These are phyloP conservation scores for Globisporangium orthogonon DNA, from an alignment of 352 stramenopile species.

Conservation along the genomic window DNA sequence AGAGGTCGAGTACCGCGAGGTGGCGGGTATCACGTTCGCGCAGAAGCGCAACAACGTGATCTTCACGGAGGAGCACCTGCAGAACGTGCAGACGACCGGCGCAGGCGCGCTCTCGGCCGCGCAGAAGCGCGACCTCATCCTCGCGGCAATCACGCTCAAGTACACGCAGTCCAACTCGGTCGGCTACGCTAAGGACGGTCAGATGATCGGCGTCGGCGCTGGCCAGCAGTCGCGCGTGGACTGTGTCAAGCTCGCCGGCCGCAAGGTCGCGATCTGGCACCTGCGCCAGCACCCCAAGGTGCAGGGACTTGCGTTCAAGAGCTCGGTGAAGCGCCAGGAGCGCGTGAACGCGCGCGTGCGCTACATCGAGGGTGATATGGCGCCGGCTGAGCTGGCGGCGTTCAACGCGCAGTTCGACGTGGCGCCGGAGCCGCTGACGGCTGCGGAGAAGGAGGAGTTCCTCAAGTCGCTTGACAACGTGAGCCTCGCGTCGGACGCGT, in stretches of 20 bases:
- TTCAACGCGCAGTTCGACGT: constrained; percentile 96
- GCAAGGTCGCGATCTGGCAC: constrained; percentile 98
- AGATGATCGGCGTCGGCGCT: constrained; percentile 99
- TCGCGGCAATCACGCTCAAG: constrained; percentile 99
- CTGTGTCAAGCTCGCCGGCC: constrained; percentile 98
- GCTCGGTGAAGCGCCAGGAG: constrained; percentile 97
- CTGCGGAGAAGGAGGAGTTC: constrained; percentile 94
- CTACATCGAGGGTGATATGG: constrained; percentile 99
- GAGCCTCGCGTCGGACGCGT: constrained; percentile 97
- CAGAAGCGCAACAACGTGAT: constrained; percentile 98
- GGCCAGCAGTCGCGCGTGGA: constrained; percentile 99
- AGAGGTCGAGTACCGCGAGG: constrained; percentile 95
- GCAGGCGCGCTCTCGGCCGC: constrained; percentile 81
- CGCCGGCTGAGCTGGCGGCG: constrained; percentile 88
- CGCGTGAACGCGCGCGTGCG: constrained; percentile 98
- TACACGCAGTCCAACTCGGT: constrained; percentile 99
- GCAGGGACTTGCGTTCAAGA: constrained; percentile 95
- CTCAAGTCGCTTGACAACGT: constrained; percentile 88
- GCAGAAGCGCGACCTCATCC: constrained; percentile 95
- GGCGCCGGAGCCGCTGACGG: constrained; percentile 91
- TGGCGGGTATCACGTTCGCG: constrained; percentile 97
- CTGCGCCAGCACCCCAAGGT: constrained; percentile 98
- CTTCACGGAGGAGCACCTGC: constrained; percentile 92
- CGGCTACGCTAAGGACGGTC: constrained; percentile 97
- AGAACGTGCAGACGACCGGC: constrained; percentile 89